Evolutionary conservation across 2,329 filamentous ascomycete genomes (phyloP).

Genomic region (Xylaria sp.): DNA sequence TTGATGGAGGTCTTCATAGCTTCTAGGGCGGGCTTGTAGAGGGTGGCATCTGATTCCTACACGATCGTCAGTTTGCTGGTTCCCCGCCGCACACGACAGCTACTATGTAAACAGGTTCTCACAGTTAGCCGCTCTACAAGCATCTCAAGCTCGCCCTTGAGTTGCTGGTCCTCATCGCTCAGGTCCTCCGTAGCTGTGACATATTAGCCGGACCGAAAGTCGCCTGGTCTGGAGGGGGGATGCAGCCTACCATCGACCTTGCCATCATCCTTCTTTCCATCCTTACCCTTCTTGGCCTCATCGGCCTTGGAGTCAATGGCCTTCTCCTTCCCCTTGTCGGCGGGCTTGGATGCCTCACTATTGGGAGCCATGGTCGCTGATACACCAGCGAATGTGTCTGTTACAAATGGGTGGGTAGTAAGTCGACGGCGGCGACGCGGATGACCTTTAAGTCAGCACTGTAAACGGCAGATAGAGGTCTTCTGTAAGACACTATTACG

Average conservation of each 20-base stretch:
- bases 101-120: slow-evolving; percentile 27
- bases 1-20: slow-evolving; percentile 98
- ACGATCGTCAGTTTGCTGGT: slow-evolving; percentile 12
- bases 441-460: background rate
- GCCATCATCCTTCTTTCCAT: slow-evolving; percentile 74
- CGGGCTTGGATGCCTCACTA: slow-evolving; percentile 74
- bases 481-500: background rate
- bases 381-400: slow-evolving; percentile 18
- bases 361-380: slow-evolving; percentile 78
- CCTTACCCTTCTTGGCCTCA: slow-evolving; percentile 57
- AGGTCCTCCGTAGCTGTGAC: slow-evolving; percentile 67
- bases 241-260: slow-evolving; percentile 42
- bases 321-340: slow-evolving; percentile 97
- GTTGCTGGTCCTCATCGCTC: slow-evolving; percentile 94
- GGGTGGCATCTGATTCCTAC: slow-evolving; percentile 76
- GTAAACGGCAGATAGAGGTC: background rate
- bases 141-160: slow-evolving; percentile 98
- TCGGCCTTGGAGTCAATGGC: slow-evolving; percentile 61
- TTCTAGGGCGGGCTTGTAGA: slow-evolving; percentile 90
- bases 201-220: slow-evolving; percentile 31
- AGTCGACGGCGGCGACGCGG: slow-evolving; percentile 2
- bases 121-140: slow-evolving; percentile 91
- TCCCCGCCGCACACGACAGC: background rate
- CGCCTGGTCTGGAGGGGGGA: slow-evolving; percentile 19
- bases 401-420: slow-evolving; percentile 7